These are phyloP conservation scores for Glycine tomentella DNA, from an alignment of 306 rosid genomes.

Conservation along the genomic window DNA sequence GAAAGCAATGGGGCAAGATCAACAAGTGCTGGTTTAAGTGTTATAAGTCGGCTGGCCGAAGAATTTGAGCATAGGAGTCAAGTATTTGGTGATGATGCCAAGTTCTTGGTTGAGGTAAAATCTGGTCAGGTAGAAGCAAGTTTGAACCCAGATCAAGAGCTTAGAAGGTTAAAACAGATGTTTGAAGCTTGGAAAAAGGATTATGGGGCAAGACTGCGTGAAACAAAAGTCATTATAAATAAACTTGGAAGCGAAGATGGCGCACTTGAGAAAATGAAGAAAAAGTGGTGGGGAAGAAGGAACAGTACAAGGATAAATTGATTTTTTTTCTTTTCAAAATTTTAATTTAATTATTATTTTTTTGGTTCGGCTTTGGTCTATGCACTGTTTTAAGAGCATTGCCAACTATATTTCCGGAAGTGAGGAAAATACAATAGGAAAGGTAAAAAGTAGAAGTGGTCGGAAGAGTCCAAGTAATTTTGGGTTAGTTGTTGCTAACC, in stretches of 20 bases:
- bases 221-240: conserved; percentile 79
- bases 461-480: conserved; percentile 37
- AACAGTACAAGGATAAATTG: conserved; percentile 83
- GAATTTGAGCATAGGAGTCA: conserved; percentile 98
- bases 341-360: not conserved
- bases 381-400: conserved; percentile 48
- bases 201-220: conserved; percentile 79
- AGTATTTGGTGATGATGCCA: conserved; percentile 94
- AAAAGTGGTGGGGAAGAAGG: conserved; percentile 94
- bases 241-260: conserved; percentile 88
- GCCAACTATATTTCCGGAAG: conserved; percentile 39
- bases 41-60: conserved; percentile 82
- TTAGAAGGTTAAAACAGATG: conserved; percentile 89
- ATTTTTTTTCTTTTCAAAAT: conserved; percentile 4
- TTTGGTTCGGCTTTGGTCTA: conserved; percentile 40
- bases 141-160: conserved; percentile 88
- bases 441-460: conserved; percentile 40
- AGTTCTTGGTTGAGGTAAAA: conserved; percentile 96
- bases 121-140: conserved; percentile 94
- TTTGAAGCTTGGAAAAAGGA: conserved; percentile 98
- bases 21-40: conserved; percentile 85
- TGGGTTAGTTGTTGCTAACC: conserved; percentile 57
- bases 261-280: conserved; percentile 68
- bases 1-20: conserved; percentile 92
- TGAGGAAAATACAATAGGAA: conserved; percentile 43